Base-by-base conservation (phyloP, 2,329 filamentous ascomycete genomes). In the Ascocoryne sarcoides region DNA sequence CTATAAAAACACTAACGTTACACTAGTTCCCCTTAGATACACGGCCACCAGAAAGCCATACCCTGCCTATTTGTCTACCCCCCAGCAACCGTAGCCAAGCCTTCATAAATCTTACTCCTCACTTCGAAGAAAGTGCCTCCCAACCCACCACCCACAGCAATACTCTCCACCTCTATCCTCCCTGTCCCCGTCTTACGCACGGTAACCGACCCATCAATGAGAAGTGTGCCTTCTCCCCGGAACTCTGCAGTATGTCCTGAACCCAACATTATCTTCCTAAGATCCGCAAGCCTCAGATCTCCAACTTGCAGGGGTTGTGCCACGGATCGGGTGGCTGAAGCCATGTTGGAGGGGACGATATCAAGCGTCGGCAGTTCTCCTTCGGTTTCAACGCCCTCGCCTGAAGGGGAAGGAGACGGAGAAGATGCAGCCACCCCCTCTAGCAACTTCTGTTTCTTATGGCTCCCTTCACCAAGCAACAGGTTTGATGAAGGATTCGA, bases 271-370 rank as follows among this genome's bases (percentile, higher is more conserved):
- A 89, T 75, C 45, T 85, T 81, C 37, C 92, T 75, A 43, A 98
- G 68, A 60, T 96, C 89, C 1, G 90, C 87, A 14, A 98, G 74
- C 16, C 90, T 76, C 31, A 96, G 67, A 60, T 98, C 92, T 47
- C 92, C 92, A 3, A 98, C 92, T 60, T 96, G 92, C 33, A 98
- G 78, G 9, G 92, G 88, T 49, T 90, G 87, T 0, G 87, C 82
- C 23, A 83, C 79, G 3, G 84, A 81, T 46, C 85, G 74, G 5
- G 83, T 82, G 0, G 84, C 81, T 1, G 85, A 81, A 3, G 79
- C 75, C 63, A 89, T 68, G 42, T 66, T 71, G 7, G 64, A 62
- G 3, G 76, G 74, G 4, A 79, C 58, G 10, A 77, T 43, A 42
- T 61, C 58, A 15, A 80, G 64, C 1, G 64, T 51, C 23, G 47